Evolutionary conservation across 2,329 filamentous ascomycete genomes (phyloP).

Genomic region (Periconia sp.): DNA sequence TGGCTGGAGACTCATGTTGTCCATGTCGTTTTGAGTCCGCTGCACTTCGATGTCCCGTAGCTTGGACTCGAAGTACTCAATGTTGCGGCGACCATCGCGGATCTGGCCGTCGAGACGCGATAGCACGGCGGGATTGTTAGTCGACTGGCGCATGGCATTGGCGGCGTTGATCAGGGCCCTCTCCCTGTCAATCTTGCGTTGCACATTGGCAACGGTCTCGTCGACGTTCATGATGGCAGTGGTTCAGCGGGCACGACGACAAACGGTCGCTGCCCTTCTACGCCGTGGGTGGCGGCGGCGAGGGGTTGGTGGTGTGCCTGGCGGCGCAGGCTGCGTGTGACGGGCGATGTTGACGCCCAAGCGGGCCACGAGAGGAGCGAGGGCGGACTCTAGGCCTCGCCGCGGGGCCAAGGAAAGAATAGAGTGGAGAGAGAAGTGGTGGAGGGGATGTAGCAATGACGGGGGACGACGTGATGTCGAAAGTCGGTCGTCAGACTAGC

Average conservation of each 20-base stretch:
- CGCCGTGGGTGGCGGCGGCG: constrained; percentile 31
- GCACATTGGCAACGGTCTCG: constrained; percentile 76
- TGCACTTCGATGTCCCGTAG: constrained; percentile 87
- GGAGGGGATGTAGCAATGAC: constrained; percentile 19
- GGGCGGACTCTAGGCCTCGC: constrained; percentile 8
- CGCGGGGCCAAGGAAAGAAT: constrained; percentile 17
- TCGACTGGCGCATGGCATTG: constrained; percentile 93
- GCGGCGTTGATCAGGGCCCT: constrained; percentile 93
- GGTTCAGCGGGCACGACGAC: constrained; percentile 23
- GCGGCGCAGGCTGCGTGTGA: constrained; percentile 25
- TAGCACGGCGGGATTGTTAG: constrained; percentile 89
- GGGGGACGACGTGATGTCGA: constrained; percentile 16
- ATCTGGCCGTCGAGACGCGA: constrained; percentile 93
- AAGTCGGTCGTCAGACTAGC: constrained; percentile 5
- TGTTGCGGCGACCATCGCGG: constrained; percentile 89
- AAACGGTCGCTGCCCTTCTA: constrained; percentile 29
- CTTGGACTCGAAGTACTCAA: constrained; percentile 94
- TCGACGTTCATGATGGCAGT: constrained; percentile 63
- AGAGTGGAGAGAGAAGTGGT: constrained; percentile 6
- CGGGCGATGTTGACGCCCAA: constrained; percentile 29
- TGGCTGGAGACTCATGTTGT: constrained; percentile 68
- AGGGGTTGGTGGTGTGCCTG: constrained; percentile 30
- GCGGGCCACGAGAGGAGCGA: constrained; percentile 25
- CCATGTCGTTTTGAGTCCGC: constrained; percentile 71
- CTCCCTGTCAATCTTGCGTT: constrained; percentile 97